Base-by-base conservation (phyloP, 768 basidiomycete genomes). In the Leccinum rimulosum region DNA sequence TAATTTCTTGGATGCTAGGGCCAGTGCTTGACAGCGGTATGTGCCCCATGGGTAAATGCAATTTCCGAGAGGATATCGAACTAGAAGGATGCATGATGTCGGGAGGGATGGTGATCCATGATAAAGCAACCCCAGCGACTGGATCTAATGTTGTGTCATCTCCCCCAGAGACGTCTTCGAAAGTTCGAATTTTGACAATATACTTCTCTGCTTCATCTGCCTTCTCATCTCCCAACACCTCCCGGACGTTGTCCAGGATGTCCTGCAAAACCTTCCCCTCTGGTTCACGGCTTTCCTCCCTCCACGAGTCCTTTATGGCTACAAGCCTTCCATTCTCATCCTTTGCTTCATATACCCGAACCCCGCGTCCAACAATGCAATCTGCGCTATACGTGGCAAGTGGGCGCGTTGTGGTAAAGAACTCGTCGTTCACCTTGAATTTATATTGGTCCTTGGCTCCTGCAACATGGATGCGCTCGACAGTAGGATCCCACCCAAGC, bases 401-500 rank as follows among this genome's bases (percentile, higher is more conserved):
- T 4, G 28, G 17, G 0, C n/a, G 1, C 4, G 12, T 62, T 7
- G 56, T 58, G 28, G 25, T 58, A 10, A 27, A 62, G n/a, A 4
- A 0, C 22, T 52, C 3, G 1, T 8, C 11, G 4, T 31, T 14
- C 19, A 63, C 51, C 4, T 1, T 19, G 25, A 55, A 55, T 10
- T 35, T 27, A 15, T 62, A 63, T 25, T 36, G 35, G 36, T 3
- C 36, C 15, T 31, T 7, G 14, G 14, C 9, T 31, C 47, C 4
- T 0, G 31, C 10, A 11, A 2, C 15, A 15, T 14, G 2, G 10
- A 38, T 9, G 28, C 27, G 61, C 38, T 43, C 6, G 4, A 58
- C 35, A 6, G 54, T 63, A 15, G 56, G 56, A 19, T 63, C 61
- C 61, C 54, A 63, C 9, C 60, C 60, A n/a, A 61, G 56, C 17